Evolutionary conservation across 2,329 filamentous ascomycete genomes (phyloP), one percentile per base, ranked within the genome.

Genomic region (Xylariaceae sp.): DNA sequence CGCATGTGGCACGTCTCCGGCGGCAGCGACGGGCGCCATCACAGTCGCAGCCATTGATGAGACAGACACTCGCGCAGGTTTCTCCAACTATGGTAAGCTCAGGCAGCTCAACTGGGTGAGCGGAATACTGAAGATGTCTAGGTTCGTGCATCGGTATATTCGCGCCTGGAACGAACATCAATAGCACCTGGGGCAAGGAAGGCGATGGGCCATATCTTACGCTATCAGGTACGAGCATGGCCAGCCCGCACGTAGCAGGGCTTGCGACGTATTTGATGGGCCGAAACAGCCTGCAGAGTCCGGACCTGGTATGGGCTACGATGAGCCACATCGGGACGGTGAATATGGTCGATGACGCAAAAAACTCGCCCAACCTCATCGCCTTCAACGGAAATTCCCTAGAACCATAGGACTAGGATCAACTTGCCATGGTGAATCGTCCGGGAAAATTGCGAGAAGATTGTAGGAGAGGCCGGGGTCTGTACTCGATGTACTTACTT

Each of bases 81-180:
- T 47, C 47, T 55, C 52, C 9, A 59, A 57, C 44, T 60, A 32
- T 19, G 42, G 28, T n/a, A n/a, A n/a, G n/a, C n/a, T n/a, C n/a
- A n/a, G n/a, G n/a, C n/a, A n/a, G n/a, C n/a, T n/a, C n/a, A n/a
- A n/a, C n/a, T n/a, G n/a, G n/a, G n/a, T n/a, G n/a, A n/a, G n/a
- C 24, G 31, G 44, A 22, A 45, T 47, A 8, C 54, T 73, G 30
- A 64, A 72, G 39, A 50, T 73, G 28, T 64, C n/a, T 67, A 32
- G 69, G 56, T 22, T n/a, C 26, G 11, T 55, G 52, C 34, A 48
- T 60, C 12, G 48, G 53, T 18, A 26, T 60, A 9, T 57, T 57
- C 18, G 56, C 50, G 2, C 56, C 56, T 2, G 56, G 56, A n/a
- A 44, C 41, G 19, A 41, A 52, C 31, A 53, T 60, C 29, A 37